phyloP scores from a whole-genome alignment of 2,329 filamentous ascomycete genomes.

The Podosphaera aphanis region DNA sequence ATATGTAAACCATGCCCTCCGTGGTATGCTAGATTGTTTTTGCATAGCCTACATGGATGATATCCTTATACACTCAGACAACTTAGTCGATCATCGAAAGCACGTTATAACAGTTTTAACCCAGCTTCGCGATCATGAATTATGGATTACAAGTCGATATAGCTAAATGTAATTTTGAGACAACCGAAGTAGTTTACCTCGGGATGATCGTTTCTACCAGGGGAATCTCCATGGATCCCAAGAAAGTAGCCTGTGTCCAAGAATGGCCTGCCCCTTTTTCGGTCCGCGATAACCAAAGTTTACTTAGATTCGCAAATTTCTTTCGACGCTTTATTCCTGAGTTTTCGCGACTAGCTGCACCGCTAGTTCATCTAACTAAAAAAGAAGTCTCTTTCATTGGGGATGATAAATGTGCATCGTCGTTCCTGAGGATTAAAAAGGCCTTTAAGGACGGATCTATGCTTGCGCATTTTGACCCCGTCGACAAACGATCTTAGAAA shows the following conservation, averaged over 20 bases:
- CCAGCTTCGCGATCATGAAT: background rate
- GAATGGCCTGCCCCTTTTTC: background rate
- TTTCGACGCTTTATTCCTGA: too few relatives aligned
- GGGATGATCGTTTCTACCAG: background rate
- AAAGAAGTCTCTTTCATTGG: too few relatives aligned
- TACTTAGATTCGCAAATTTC: too few relatives aligned
- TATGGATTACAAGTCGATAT: too few relatives aligned
- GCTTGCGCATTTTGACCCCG: too few relatives aligned
- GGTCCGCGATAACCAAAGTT: too few relatives aligned
- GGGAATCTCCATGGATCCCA: background rate
- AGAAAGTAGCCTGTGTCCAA: background rate
- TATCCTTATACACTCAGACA: slow-evolving; percentile 3
- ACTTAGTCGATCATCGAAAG: background rate
- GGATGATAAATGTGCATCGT: too few relatives aligned
- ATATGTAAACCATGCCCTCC: background rate
- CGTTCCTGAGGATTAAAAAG: too few relatives aligned
- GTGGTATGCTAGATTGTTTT: background rate
- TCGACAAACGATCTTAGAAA: background rate
- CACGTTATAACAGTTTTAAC: slow-evolving; percentile 1
- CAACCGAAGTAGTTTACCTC: background rate
- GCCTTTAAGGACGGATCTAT: too few relatives aligned
- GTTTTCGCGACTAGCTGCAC: too few relatives aligned
- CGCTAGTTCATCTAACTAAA: too few relatives aligned
- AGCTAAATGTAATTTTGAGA: too few relatives aligned
- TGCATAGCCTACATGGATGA: slow-evolving; percentile 2